Evolutionary conservation across 2,329 filamentous ascomycete species (phyloP), one percentile per base, ranked within the genome.

Genomic region (Incumbomyces delicatus): DNA sequence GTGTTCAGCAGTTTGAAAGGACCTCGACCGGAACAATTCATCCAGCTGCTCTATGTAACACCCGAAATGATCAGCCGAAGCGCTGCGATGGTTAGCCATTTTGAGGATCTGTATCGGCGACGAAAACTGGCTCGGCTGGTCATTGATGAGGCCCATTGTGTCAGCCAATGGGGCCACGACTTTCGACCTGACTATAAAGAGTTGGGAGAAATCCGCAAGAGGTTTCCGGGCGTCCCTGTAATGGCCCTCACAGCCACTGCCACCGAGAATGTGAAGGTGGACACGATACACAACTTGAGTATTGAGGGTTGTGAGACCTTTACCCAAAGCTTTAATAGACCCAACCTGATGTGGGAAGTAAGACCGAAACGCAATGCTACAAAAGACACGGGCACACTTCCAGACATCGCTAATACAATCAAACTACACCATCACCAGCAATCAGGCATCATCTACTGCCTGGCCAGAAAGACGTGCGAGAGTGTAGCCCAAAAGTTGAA

Each of bases 81-180:
- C 61, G 63, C 74, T 35, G 68, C 70, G 2, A 85, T 96, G 63
- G 69, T 80, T 48, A 74, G 72, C 43, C 76, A 73, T 2, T 73
- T 98, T 52, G 68, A 77, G 43, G 72, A 70, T 2, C 71, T 98
- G n/a, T 76, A 95, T 62, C 65, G 66, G 12, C 79, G 79, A 42
- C 71, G 75, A 2, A 85, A 83, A 57, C 78, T 98, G 44, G 90
- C 94, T 13, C 80, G 92, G 20, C 79, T 98, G 41, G 92, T 98
- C 44, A 94, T 98, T 52, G 92, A 98, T 57, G 94, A 98, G 67
- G 92, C 92, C n/a, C 92, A 98, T 63, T 98, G 92, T 64, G 90
- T 98, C 20, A 96, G 92, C 64, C 89, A 98, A 70, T 98, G 92
- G 92, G 92, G 92, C 1, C 92, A 98, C 57, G 92, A 98, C 63